These are phyloP conservation scores for Aechmea fasciata DNA, from an alignment of 176 grass and related monocot species.

Conservation along the genomic window DNA sequence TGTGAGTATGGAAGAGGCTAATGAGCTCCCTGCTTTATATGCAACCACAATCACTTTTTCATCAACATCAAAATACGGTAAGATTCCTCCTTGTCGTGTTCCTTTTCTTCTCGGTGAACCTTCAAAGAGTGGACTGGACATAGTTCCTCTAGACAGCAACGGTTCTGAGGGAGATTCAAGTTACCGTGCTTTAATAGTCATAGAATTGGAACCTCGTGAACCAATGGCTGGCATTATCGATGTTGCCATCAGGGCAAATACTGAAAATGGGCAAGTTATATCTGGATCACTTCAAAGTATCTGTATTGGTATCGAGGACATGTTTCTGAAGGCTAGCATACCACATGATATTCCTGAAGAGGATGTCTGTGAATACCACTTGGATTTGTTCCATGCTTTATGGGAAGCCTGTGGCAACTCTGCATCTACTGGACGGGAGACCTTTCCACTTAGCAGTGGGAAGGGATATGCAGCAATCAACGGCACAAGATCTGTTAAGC, in stretches of 20 bases:
- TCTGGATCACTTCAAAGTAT: conserved; percentile 59
- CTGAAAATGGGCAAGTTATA: conserved; percentile 57
- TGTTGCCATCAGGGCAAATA: conserved; percentile 61
- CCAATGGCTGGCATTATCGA: conserved; percentile 82
- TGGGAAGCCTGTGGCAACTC: conserved; percentile 84
- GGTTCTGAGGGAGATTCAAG: conserved; percentile 26
- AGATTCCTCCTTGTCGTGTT: conserved; percentile 57
- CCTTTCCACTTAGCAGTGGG: conserved; percentile 61
- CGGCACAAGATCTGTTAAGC: conserved; percentile 78
- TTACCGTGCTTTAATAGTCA: conserved; percentile 35
- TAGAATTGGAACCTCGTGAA: conserved; percentile 77
- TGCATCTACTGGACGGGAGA: conserved; percentile 58
- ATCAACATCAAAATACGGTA: conserved; percentile 61
- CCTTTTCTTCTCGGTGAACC: conserved; percentile 80
- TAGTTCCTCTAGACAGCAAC: conserved; percentile 37
- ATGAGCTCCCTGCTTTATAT: conserved; percentile 66
- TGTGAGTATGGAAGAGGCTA: conserved; percentile 35
- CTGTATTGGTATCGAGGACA: conserved; percentile 83
- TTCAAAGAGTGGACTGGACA: conserved; percentile 38
- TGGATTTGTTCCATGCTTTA: conserved; percentile 68
- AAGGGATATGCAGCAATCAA: conserved; percentile 64
- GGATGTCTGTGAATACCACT: conserved; percentile 32
- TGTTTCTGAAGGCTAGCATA: conserved; percentile 59
- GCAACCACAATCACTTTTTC: conserved; percentile 59
- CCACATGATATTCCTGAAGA: conserved; percentile 41